Base-by-base conservation (phyloP, 306 rosid species). In the Inga leiocalycina region DNA sequence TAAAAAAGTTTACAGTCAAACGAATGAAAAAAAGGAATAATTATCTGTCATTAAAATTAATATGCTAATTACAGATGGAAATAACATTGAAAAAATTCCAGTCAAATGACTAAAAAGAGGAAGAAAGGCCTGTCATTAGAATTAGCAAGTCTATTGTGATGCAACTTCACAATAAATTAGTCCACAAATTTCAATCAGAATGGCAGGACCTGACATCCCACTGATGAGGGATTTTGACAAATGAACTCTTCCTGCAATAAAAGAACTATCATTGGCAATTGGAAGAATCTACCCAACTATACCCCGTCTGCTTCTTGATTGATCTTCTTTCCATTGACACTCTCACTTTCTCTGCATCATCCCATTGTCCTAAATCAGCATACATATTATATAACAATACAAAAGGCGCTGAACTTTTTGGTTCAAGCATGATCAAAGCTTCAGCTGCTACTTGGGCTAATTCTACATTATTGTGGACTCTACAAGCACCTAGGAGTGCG, bases 361-460 rank as follows among this genome's bases (percentile, higher is more conserved):
- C 87, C 91, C 91, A 88, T 46, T 54, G 91, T 78, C 84, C 88
- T 68, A 85, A 73, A 77, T 88, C 71, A 80, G 91, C 91, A 83
- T 88, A 88, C 82, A 88, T 83, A 74, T 88, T 88, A 77, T 80
- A 83, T 69, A 88, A 61, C 82, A 88, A 88, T 30, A 83, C 88
- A 69, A 85, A 88, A 80, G 91, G 91, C 68, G 85, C 91, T 59
- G 91, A 88, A 82, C 91, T 88, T 77, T 83, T 83, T 59, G 91
- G 91, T 62, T 88, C 91, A 74, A 88, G 91, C 71, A 22, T 30
- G 77, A 85, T 85, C 84, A 88, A 88, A 77, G 91, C 85, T 51
- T 88, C 80, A 46, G 88, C 88, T 43, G 88, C 91, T 41, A 77
- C 74, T 59, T 73, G 69, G 64, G 87, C 91, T 68, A 88, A 77